Base-by-base conservation (phyloP, 148 eudicot genomes). In the Vaccinium myrtillus region DNA sequence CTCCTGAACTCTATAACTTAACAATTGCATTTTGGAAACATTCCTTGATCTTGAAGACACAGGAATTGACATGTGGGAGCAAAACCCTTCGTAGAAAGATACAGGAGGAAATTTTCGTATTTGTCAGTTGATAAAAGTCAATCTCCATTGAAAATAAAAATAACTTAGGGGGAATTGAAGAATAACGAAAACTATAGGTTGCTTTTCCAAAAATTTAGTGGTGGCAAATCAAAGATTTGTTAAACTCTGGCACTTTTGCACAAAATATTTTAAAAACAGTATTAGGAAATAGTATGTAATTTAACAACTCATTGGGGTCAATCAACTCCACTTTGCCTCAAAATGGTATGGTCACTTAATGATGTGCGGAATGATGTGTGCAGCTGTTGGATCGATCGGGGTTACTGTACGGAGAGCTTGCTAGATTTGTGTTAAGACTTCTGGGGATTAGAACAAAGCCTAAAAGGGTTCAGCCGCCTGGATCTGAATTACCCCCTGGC, bases 341-440 rank as follows among this genome's bases (percentile, higher is more conserved):
- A 69, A 69, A 69, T 69, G 74, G 74, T 27, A 5, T 71, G 30
- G 7, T 63, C 55, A 10, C 9, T 82, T 70, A 61, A 43, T 71
- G 21, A 74, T 30, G 63, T 39, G 36, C 61, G 76, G 12, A 43
- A 76, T 19, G 39, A 30, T 59, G 55, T 58, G 53, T 89, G 90
- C 93, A 96, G 99, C 90, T 97, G 54, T 94, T 90, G 84, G 98
- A 95, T 85, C 92, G 98, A 19, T 94, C 96, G 50, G 99, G 99
- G 51, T 48, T 92, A 82, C 84, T 97, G 30, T 97, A 97, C 36
- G 99, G 98, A 77, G 99, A 97, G 93, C 91, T 97, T 83, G 99
- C 99, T 16, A 91, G 98, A 90, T 97, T 97, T 87, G 99, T 91
- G 58, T 89, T 97, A 59, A 93, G 95, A 87, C 61, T 95, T 32